These are phyloP conservation scores for Geotrichum ghanense DNA, from an alignment of 805 yeast genomes.

Conservation along the genomic window DNA sequence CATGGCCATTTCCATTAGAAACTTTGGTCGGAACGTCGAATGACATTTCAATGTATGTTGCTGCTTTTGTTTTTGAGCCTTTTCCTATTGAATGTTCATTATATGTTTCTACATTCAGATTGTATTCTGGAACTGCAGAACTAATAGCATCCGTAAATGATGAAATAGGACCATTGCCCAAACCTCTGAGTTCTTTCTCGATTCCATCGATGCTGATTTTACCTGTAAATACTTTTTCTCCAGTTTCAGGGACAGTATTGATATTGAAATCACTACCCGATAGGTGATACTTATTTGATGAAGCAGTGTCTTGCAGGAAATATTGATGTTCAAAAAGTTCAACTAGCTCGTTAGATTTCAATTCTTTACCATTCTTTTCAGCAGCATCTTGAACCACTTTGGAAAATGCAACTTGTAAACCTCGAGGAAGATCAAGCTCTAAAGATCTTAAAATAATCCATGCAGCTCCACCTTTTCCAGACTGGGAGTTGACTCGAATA, in stretches of 20 bases:
- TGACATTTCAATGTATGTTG: slow-evolving; percentile 57
- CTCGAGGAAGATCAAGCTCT: slow-evolving; percentile 74
- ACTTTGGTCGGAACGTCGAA: slow-evolving; percentile 23
- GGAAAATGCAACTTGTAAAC: slow-evolving; percentile 67
- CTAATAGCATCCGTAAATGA: slow-evolving; percentile 55
- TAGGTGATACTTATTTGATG: slow-evolving; percentile 24
- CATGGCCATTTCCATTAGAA: slow-evolving; percentile 30
- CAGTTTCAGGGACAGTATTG: slow-evolving; percentile 30
- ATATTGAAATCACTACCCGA: slow-evolving; percentile 34
- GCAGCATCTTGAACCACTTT: slow-evolving; percentile 58
- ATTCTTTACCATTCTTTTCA: slow-evolving; percentile 61
- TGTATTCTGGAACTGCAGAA: slow-evolving; percentile 30
- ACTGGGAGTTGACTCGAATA: slow-evolving; percentile 77
- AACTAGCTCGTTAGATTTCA: slow-evolving; percentile 51
- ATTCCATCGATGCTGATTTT: slow-evolving; percentile 37
- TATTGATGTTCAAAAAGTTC: slow-evolving; percentile 53
- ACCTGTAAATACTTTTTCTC: slow-evolving; percentile 35
- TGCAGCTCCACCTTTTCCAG: slow-evolving; percentile 85
- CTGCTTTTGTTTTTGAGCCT: slow-evolving; percentile 63
- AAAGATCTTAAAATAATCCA: slow-evolving; percentile 71
- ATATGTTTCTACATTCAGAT: slow-evolving; percentile 54
- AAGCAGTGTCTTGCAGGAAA: slow-evolving; percentile 26
- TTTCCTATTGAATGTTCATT: slow-evolving; percentile 73
- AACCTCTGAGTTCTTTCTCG: slow-evolving; percentile 36
- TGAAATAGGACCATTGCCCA: slow-evolving; percentile 77